phyloP scores from a whole-genome alignment of 192 early-diverging fungal genomes.

The Oehlia diaphana region DNA sequence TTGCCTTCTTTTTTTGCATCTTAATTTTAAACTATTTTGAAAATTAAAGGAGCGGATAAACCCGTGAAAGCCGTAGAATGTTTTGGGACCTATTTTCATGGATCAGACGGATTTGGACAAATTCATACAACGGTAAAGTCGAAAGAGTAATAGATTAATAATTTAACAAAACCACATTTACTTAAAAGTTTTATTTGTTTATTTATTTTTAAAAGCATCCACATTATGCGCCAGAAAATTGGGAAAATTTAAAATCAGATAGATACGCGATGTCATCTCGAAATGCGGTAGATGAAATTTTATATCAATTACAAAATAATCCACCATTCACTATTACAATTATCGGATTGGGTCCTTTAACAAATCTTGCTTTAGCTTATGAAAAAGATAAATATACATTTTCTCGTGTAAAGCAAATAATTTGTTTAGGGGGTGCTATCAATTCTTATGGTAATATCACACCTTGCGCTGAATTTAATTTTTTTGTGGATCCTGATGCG shows the following conservation, averaged over 20 bases:
- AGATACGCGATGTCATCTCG: constrained; percentile 38
- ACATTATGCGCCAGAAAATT: constrained; percentile 8
- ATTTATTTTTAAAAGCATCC: background rate
- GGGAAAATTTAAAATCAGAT: constrained; percentile 23
- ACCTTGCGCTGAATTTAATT: constrained; percentile 53
- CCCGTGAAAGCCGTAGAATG: background rate
- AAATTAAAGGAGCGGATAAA: background rate
- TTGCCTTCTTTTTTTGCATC: background rate
- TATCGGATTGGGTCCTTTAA: constrained; percentile 51
- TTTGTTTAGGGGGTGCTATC: constrained; percentile 49
- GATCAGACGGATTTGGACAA: background rate
- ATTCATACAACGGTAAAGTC: background rate
- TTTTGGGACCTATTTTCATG: background rate
- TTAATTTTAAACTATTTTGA: background rate
- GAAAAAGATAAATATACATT: constrained; percentile 44
- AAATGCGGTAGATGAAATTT: constrained; percentile 45
- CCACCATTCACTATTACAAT: constrained; percentile 46
- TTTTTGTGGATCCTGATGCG: constrained; percentile 44
- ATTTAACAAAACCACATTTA: background rate
- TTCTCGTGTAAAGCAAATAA: constrained; percentile 45
- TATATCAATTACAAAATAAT: constrained; percentile 43
- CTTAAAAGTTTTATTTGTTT: background rate
- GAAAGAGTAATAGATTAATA: background rate
- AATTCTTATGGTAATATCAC: constrained; percentile 40
- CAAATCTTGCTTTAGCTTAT: constrained; percentile 49